Percentiles rank a stretch among this genome's conserved stretches.
Conservation (phyloP, 2,329 filamentous ascomycete species). For the Westerdykella ornata region DNA sequence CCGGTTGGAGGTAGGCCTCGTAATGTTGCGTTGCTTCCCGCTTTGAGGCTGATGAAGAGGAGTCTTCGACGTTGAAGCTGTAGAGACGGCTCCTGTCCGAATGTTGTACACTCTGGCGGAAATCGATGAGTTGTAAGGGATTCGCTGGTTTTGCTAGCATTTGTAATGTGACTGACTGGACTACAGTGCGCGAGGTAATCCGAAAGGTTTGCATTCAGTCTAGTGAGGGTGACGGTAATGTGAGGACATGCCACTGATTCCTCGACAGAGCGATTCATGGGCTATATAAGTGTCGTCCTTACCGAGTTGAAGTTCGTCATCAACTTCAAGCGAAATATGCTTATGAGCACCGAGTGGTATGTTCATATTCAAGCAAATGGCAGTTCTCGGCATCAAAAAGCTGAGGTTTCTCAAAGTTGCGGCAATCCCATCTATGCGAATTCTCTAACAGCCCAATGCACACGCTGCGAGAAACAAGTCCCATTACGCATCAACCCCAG, state of each 20-base stretch:
- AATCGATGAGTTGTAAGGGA: conserved; percentile 37
- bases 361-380: neutral
- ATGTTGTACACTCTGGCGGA: conserved; percentile 42
- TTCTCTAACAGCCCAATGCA: conserved; percentile 34
- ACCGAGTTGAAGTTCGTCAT: conserved; percentile 39
- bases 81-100: conserved; percentile 21
- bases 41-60: neutral
- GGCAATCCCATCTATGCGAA: conserved; percentile 52
- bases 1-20: conserved; percentile 30
- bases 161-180: conserved; percentile 1
- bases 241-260: neutral
- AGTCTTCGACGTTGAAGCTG: conserved; percentile 18
- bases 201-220: conserved; percentile 8
- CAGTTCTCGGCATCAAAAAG: neutral
- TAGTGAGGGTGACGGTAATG: neutral
- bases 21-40: neutral
- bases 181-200: conserved; percentile 23
- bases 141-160: neutral
- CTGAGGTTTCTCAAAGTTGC: conserved; percentile 45
- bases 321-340: conserved; percentile 39
- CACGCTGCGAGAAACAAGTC: conserved; percentile 36
- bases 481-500: conserved; percentile 39
- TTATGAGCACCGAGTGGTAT: conserved; percentile 41
- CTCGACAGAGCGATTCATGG: conserved; percentile 24
- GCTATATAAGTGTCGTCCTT: conserved; percentile 42